Evolutionary conservation across 345 rosid genomes (phyloP), one percentile per base, ranked within the genome.

Genomic region (Populus deltoides): DNA sequence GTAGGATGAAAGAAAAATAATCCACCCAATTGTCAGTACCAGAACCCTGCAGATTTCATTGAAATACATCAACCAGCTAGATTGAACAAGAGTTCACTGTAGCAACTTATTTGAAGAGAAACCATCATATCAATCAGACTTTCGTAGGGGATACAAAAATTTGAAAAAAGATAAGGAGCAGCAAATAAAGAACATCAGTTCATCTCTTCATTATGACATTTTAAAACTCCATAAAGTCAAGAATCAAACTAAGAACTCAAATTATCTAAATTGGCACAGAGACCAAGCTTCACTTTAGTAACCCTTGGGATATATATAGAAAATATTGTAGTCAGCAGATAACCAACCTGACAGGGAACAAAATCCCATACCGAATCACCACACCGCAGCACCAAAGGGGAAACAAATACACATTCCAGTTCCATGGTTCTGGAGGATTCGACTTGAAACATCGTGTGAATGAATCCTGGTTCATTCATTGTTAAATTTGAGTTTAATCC

Each of bases 371-470:
- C 80, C 99, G 89, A 83, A 92, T 68, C 53, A 88, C 82, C 83
- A 94, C 97, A 16, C 99, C 99, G 1, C 66, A 87, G 76, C 99
- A 97, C 97, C 97, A 94, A 20, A 94, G 79, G 45, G 98, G 98
- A 83, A 97, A 97, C 74, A 97, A 78, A 76, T 92, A 97, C 35
- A 97, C 77, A 79, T 97, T 97, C 97, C 99, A 94, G 78, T 91
- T 97, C 99, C 99, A 94, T 36, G 93, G 97, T 75, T 97, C 99
- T 5, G 92, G 94, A 33, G 95, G 88, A 90, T 83, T 97, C 15
- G 97, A 94, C 88, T 97, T 97, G 83, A 97, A 97, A 83, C 99
- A 97, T 67, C 97, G 81, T 3, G 99, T 97, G 82, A 97, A 94
- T 0, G 98, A 80, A 69, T 97, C 99, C 98, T 97, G 85, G 25